Evolutionary conservation across 2,329 filamentous ascomycete species (phyloP).

Genomic region (Colletotrichum sp.): DNA sequence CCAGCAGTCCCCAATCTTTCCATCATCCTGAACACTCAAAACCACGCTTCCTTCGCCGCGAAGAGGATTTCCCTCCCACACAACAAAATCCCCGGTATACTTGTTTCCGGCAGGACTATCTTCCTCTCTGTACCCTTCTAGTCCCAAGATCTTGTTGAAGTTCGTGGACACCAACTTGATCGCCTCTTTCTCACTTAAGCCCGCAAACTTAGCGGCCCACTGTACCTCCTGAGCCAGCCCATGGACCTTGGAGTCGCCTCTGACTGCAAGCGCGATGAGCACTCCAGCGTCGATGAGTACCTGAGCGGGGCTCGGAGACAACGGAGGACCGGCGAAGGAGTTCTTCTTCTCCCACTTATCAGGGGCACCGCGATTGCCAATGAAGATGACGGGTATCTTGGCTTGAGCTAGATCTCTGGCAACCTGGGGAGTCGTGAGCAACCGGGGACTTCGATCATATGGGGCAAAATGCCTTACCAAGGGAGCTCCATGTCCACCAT

Average conservation of each 20-base stretch:
- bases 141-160: constrained; percentile 42
- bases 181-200: constrained; percentile 33
- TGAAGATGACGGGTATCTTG: constrained; percentile 45
- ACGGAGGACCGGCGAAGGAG: constrained; percentile 43
- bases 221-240: constrained; percentile 40
- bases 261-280: constrained; percentile 3
- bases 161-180: constrained; percentile 43
- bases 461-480: constrained; percentile 26
- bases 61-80: constrained; percentile 47
- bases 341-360: constrained; percentile 39
- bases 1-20: constrained; percentile 5
- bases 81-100: constrained; percentile 36
- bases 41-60: constrained; percentile 41
- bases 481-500: constrained; percentile 41
- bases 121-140: constrained; percentile 24
- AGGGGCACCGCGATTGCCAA: constrained; percentile 36
- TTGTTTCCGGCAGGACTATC: constrained; percentile 2
- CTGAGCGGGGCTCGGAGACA: constrained; percentile 38
- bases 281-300: background rate
- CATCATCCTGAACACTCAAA: constrained; percentile 2
- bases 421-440: constrained; percentile 25
- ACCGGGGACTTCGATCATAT: fast-evolving
- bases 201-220: constrained; percentile 44
- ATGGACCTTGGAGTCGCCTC: constrained; percentile 40
- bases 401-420: constrained; percentile 41